Base-by-base conservation (phyloP, 2,329 filamentous ascomycete genomes). In the Rasamsonia emersonii region DNA sequence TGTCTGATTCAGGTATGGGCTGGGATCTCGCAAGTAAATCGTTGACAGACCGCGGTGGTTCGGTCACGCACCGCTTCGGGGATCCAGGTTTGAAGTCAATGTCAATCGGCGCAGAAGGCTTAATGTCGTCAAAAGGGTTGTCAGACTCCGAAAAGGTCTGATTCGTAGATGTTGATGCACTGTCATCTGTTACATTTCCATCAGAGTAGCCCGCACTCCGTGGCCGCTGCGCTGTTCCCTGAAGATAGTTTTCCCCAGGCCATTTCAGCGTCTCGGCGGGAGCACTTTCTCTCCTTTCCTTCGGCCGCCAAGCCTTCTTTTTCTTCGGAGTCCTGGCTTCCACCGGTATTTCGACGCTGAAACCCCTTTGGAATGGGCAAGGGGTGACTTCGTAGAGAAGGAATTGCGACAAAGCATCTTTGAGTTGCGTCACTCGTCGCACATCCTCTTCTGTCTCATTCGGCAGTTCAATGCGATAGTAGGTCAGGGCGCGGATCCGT, bases 381-480 rank as follows among this genome's bases (percentile, higher is more conserved):
- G 78, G 73, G 0, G 88, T 94, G 50, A 83, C 83, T 57, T 95
- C 88, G 50, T 91, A 94, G 41, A 82, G 78, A 27, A 94, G 65
- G 9, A 93, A 75, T 40, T 77, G 76, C 32, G 71, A 71, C 17
- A 94, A 60, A 6, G 85, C 79, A 8, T 65, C 64, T 48, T 83
- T 83, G 42, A 94, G 65, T 20, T 77, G 69, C 33, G 73, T 69
- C 4, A 84, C 77, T 43, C 75, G 72, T 25, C 66, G 61, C 41
- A 71, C 67, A 41, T 89, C 79, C 14, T 80, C 75, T 2, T 71
- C 62, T 0, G 73, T 73, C 20, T 68, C 67, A 10, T 76, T 71
- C 0, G 86, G 83, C 4, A 95, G 62, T 51, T 95, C 88, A 47
- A 95, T 91, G 42, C 88, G 78, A 71, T 91, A 94, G 56, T 91